Base-by-base conservation (phyloP, 352 stramenopile genomes). In the Phytophthora cajani region DNA sequence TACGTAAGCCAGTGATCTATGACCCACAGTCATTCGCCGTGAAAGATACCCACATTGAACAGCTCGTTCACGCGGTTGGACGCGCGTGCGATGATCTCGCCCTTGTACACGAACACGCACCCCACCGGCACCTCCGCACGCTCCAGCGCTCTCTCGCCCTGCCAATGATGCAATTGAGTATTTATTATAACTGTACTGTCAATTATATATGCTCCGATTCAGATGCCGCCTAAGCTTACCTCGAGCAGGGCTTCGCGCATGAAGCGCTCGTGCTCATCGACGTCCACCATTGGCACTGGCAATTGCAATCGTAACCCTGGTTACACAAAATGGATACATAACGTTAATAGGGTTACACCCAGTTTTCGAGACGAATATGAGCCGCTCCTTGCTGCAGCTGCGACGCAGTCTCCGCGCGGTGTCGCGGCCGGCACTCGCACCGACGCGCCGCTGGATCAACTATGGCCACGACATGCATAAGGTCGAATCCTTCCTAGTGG, bases 71-170 rank as follows among this genome's bases (percentile, higher is more conserved):
- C 95, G 54, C 85, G 81, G 75, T 98, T 98, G 33, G 85, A 78
- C 3, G 87, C 92, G 40, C 79, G 77, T 7, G 83, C 85, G 42
- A 98, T 93, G 66, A 98, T 84, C 55, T 83, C 74, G 46, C 74
- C 72, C 21, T 82, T 64, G 72, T 91, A 78, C 7, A 98, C 91
- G 63, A 98, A 97, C n/a, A 98, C 92, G 51, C 88, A 96, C 14
- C 92, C 94, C 36, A 98, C 93, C 1, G 94, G 92, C 25, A 98
- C 92, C 81, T 98, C 93, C 10, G 87, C 81, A 40, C 89, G 76
- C 32, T 58, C 70, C 58, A 97, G 67, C 6, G 93, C 93, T 17
- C 77, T 79, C 69, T 96, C 82, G 17, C 87, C 93, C 91, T 97
- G 58, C 58, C 38, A 19, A 33, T 33, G 30, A 11, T 2, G 58